A percentile compares a stretch with the other conserved stretches of the same genome.
phyloP scores from a whole-genome alignment of 805 yeast genomes.

The Ogataea thermomethanolica region DNA sequence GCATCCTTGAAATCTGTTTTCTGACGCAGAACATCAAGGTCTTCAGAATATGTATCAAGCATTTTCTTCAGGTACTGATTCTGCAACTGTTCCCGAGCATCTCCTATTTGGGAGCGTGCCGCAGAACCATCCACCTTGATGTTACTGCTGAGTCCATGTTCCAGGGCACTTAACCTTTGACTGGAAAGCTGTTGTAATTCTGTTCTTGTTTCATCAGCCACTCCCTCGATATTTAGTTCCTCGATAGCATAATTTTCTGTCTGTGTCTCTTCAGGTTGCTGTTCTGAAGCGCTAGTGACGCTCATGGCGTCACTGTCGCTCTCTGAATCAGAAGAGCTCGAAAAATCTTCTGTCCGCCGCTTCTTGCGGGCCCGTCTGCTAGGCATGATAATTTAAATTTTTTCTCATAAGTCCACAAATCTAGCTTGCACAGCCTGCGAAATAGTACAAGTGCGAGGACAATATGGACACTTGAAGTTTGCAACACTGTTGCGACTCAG shows the following conservation, averaged over 20 bases:
- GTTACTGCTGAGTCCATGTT: neutral
- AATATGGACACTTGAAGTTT: conserved; percentile 71
- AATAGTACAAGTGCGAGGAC: conserved; percentile 49
- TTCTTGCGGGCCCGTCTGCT: conserved; percentile 61
- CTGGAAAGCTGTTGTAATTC: conserved; percentile 1
- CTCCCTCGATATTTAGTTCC: conserved; percentile 9
- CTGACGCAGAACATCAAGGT: conserved; percentile 54
- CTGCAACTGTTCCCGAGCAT: conserved; percentile 39
- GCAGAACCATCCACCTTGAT: conserved; percentile 22
- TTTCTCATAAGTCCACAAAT: conserved; percentile 35
- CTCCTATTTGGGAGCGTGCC: conserved; percentile 28
- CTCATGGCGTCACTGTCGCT: conserved; percentile 27
- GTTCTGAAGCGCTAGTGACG: conserved; percentile 1
- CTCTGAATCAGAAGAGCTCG: conserved; percentile 44
- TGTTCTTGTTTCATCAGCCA: conserved; percentile 3
- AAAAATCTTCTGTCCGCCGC: conserved; percentile 79
- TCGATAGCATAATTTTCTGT: conserved; percentile 27
- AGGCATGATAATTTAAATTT: conserved; percentile 3
- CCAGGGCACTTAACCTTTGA: neutral
- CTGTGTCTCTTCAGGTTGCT: conserved; percentile 5
- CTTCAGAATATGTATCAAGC: conserved; percentile 59
- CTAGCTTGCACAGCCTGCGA: conserved; percentile 42
- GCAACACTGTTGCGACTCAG: conserved; percentile 37
- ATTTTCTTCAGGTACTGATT: conserved; percentile 51
- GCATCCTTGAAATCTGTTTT: conserved; percentile 58